These are phyloP conservation scores for Debaryomycetaceae sp. DNA, from an alignment of 1,139 yeast genomes.

Conservation along the genomic window DNA sequence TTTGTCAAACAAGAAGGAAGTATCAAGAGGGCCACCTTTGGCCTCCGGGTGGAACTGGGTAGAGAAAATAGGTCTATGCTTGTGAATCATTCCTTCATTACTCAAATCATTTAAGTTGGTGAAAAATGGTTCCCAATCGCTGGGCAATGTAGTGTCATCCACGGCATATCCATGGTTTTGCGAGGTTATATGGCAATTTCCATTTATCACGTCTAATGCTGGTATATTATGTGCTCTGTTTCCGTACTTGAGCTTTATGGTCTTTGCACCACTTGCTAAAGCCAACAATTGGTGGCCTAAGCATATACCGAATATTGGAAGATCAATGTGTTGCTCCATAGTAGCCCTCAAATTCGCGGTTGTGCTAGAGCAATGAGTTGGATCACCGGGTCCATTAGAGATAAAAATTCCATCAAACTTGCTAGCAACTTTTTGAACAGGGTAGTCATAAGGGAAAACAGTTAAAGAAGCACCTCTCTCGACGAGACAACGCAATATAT, in stretches of 20 bases:
- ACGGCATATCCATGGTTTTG: slow-evolving; percentile 99
- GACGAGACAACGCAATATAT: slow-evolving; percentile 87
- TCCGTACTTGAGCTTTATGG: slow-evolving; percentile 91
- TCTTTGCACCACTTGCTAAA: slow-evolving; percentile 89
- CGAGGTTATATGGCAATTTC: slow-evolving; percentile 94
- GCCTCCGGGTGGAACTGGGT: slow-evolving; percentile 99
- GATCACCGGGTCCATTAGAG: slow-evolving; percentile 98
- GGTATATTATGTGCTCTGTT: slow-evolving; percentile 99
- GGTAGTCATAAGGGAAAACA: slow-evolving; percentile 94
- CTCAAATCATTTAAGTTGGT: slow-evolving; percentile 92
- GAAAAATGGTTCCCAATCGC: slow-evolving; percentile 81
- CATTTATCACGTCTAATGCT: slow-evolving; percentile 83
- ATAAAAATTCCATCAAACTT: slow-evolving; percentile 93
- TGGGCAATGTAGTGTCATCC: slow-evolving; percentile 69
- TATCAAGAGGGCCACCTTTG: slow-evolving; percentile 96
- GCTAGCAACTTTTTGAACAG: slow-evolving; percentile 84
- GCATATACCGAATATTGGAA: slow-evolving; percentile 96
- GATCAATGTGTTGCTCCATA: slow-evolving; percentile 56
- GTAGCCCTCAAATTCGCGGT: slow-evolving; percentile 71
- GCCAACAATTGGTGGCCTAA: slow-evolving; percentile 96
- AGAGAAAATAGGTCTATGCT: slow-evolving; percentile 81
- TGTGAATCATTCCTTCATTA: slow-evolving; percentile 95
- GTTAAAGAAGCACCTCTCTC: slow-evolving; percentile 95
- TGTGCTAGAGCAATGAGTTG: slow-evolving; percentile 85
- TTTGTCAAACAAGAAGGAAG: slow-evolving; percentile 85